Percentiles rank a stretch among this genome's conserved stretches.
Evolutionary conservation across 139 green algal genomes (phyloP).

Genomic region (Micractinium conductrix): DNA sequence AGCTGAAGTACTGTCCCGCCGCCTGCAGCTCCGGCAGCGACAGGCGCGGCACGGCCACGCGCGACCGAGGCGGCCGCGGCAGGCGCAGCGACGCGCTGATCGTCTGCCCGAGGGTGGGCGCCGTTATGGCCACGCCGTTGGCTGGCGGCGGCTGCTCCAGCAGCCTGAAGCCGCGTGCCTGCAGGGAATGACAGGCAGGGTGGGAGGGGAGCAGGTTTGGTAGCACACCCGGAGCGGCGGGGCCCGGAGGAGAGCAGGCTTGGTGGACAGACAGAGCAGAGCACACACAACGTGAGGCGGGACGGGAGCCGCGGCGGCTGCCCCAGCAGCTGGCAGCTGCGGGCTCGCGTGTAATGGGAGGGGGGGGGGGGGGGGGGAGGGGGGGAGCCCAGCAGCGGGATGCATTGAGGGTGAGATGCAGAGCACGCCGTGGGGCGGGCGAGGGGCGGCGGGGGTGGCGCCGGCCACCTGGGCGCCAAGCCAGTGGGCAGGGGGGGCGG

Average conservation of each 20-base stretch:
- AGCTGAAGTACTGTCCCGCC: neutral
- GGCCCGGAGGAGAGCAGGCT: too few relatives aligned
- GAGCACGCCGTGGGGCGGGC: too few relatives aligned
- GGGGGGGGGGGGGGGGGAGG: neutral
- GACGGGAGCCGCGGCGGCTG: too few relatives aligned
- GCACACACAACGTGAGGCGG: too few relatives aligned
- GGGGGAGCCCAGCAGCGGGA: too few relatives aligned
- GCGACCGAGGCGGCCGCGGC: constrained; percentile 3
- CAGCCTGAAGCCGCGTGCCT: constrained; percentile 52
- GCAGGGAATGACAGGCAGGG: neutral
- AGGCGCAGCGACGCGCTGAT: constrained; percentile 24
- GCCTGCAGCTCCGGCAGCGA: neutral
- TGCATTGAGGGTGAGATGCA: neutral
- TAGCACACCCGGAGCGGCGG: too few relatives aligned
- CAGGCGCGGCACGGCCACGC: constrained; percentile 23
- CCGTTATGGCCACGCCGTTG: constrained; percentile 12
- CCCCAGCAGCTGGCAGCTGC: too few relatives aligned
- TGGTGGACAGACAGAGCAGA: too few relatives aligned
- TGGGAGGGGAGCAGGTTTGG: neutral
- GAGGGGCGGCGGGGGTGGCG: too few relatives aligned
- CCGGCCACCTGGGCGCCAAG: too few relatives aligned
- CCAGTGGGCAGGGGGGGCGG: too few relatives aligned
- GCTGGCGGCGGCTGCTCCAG: constrained; percentile 40
- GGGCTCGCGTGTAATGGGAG: too few relatives aligned
- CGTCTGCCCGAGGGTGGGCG: constrained; percentile 17